Percentiles rank a stretch among this genome's conserved stretches.
Conservation (phyloP, 2,329 filamentous ascomycete genomes). For the Clonostachys solani region DNA sequence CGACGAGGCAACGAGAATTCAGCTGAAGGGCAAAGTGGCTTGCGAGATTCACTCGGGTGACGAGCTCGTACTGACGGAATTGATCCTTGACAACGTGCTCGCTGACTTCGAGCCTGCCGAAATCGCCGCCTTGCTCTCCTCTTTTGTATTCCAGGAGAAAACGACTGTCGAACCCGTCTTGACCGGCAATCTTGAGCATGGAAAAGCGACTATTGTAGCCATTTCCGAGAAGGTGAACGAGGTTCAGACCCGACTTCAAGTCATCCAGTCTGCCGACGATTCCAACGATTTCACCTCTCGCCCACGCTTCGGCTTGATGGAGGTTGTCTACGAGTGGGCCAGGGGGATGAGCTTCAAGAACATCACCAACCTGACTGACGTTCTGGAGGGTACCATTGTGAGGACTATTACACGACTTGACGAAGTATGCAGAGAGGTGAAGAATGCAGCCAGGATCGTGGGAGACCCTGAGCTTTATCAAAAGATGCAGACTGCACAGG, state of each 20-base stretch:
- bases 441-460: conserved; percentile 92
- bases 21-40: conserved; percentile 96
- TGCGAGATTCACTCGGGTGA: conserved; percentile 98
- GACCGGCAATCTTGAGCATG: conserved; percentile 76
- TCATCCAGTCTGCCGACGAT: conserved; percentile 85
- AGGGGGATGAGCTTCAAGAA: conserved; percentile 97
- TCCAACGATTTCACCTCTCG: conserved; percentile 86
- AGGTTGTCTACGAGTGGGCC: conserved; percentile 99
- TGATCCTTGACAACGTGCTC: conserved; percentile 94
- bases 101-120: conserved; percentile 94
- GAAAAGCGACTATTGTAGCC: conserved; percentile 78
- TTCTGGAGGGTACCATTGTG: conserved; percentile 96
- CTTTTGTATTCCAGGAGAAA: conserved; percentile 98
- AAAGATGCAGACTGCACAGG: conserved; percentile 97
- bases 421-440: conserved; percentile 95
- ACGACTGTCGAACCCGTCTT: conserved; percentile 77
- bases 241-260: conserved; percentile 85
- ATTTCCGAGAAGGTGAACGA: conserved; percentile 92
- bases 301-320: conserved; percentile 88
- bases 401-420: conserved; percentile 89
- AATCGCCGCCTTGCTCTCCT: conserved; percentile 88
- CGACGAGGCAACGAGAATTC: conserved; percentile 80
- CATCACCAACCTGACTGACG: conserved; percentile 92
- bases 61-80: conserved; percentile 91
- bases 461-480: conserved; percentile 88